Evolutionary conservation across 495 filamentous ascomycete species (phyloP).

Genomic region (Penicillium roqueforti): DNA sequence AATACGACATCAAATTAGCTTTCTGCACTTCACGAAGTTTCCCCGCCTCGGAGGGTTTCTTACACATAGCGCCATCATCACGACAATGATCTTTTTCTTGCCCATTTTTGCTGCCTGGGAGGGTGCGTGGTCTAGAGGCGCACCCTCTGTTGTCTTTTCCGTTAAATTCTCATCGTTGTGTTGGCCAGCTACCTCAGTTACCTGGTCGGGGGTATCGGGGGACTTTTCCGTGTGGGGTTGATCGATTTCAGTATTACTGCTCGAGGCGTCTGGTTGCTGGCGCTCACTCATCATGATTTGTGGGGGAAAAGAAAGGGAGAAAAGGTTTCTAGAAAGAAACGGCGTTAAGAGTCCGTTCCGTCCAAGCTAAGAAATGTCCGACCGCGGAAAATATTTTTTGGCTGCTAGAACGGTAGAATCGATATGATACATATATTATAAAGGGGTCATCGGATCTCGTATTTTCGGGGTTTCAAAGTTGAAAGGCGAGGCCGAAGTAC

Average conservation of each 20-base stretch:
- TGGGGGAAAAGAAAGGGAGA: not conserved
- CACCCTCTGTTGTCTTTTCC: conserved; percentile 22
- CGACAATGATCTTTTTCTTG: conserved; percentile 45
- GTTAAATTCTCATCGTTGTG: conserved; percentile 11
- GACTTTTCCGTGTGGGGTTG: conserved; percentile 10
- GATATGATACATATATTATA: not conserved
- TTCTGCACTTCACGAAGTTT: not conserved
- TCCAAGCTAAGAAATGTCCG: not conserved
- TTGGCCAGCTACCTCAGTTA: not conserved
- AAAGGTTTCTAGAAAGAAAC: not conserved
- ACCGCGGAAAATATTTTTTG: not conserved
- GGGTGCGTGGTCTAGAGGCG: conserved; percentile 31
- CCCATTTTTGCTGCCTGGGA: conserved; percentile 44
- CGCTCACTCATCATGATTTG: conserved; percentile 14
- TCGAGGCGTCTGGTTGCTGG: conserved; percentile 15
- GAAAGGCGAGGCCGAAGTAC: too few species aligned
- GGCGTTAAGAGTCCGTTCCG: not conserved
- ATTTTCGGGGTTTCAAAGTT: not conserved
- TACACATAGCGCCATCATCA: conserved; percentile 51
- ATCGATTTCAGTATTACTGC: conserved; percentile 17
- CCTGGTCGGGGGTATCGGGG: conserved; percentile 5
- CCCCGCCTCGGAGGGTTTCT: conserved; percentile 9
- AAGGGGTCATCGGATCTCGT: not conserved
- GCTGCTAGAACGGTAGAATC: not conserved
- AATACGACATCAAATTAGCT: conserved; percentile 15